Evolutionary conservation across 352 stramenopile genomes (phyloP).

Genomic region (Globisporangium radiosum): DNA sequence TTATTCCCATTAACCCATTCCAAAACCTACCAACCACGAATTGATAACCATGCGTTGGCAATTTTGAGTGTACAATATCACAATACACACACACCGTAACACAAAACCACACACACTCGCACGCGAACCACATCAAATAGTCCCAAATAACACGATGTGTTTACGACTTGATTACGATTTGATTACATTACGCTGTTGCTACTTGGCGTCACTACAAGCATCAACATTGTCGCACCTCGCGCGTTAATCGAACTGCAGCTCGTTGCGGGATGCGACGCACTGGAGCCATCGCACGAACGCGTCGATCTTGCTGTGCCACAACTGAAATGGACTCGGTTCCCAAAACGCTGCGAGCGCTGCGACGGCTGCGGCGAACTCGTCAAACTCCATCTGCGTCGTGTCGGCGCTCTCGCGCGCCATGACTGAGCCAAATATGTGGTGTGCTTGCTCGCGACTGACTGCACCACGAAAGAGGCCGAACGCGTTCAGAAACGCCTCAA

Average conservation of each 20-base stretch:
- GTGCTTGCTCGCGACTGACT: slow-evolving; percentile 10
- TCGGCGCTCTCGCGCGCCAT: slow-evolving; percentile 54
- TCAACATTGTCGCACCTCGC: not conserved
- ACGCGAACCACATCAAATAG: too few species aligned
- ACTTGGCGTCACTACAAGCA: too few species aligned
- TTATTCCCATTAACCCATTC: too few species aligned
- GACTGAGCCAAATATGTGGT: slow-evolving; percentile 34
- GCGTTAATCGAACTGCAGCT: slow-evolving; percentile 9
- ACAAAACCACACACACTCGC: too few species aligned
- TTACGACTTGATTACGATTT: too few species aligned
- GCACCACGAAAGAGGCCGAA: slow-evolving; percentile 20
- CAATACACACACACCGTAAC: too few species aligned
- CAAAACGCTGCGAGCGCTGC: slow-evolving; percentile 37
- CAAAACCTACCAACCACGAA: too few species aligned
- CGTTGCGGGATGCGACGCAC: not conserved
- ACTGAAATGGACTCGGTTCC: slow-evolving; percentile 38
- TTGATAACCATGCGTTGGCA: too few species aligned
- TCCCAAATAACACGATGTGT: too few species aligned
- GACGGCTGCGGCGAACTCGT: slow-evolving; percentile 46
- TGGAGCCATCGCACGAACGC: slow-evolving; percentile 27
- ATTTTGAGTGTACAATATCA: too few species aligned
- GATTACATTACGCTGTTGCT: too few species aligned
- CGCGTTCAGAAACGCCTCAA: slow-evolving; percentile 27
- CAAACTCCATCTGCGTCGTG: slow-evolving; percentile 46
- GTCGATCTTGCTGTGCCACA: slow-evolving; percentile 53